phyloP scores from a whole-genome alignment of 2,329 filamentous ascomycete genomes.

The Coleophoma cylindrospora region DNA sequence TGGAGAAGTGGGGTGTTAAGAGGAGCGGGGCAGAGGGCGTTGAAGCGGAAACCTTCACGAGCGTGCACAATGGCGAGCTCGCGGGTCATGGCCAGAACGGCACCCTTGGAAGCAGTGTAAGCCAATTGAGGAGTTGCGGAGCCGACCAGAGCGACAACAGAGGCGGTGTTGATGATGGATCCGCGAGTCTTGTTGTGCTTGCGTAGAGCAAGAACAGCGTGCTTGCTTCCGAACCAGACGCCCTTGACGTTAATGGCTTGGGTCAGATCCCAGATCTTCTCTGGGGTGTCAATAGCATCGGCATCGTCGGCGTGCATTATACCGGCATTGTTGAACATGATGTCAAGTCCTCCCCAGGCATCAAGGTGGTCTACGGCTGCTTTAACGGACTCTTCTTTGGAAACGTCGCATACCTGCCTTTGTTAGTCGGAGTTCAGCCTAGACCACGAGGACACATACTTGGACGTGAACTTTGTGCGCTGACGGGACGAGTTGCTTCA shows the following conservation, averaged over 20 bases:
- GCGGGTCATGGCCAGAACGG: conserved; percentile 68
- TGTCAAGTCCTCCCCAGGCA: conserved; percentile 64
- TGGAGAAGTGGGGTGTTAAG: conserved; percentile 72
- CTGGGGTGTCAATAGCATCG: conserved; percentile 62
- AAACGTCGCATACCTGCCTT: conserved; percentile 53
- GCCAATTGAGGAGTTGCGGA: conserved; percentile 68
- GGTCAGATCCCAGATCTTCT: conserved; percentile 73
- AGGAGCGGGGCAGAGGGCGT: conserved; percentile 68
- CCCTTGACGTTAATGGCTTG: conserved; percentile 76
- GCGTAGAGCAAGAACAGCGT: conserved; percentile 63
- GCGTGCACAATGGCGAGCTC: conserved; percentile 73
- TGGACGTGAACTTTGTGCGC: conserved; percentile 43
- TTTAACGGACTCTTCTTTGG: conserved; percentile 61
- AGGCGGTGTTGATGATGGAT: conserved; percentile 71
- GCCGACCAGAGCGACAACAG: conserved; percentile 68
- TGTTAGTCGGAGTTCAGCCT: conserved; percentile 2
- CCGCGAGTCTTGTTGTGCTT: conserved; percentile 61
- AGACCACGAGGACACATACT: conserved; percentile 8
- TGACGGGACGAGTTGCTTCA: conserved; percentile 51
- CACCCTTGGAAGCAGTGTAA: conserved; percentile 73
- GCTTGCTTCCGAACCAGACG: conserved; percentile 73
- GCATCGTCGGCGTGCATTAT: conserved; percentile 69
- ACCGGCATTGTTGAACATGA: conserved; percentile 78
- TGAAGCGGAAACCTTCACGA: conserved; percentile 69
- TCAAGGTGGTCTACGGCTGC: conserved; percentile 58